Conservation (phyloP, 306 rosid species). For the Quercus robur region DNA sequence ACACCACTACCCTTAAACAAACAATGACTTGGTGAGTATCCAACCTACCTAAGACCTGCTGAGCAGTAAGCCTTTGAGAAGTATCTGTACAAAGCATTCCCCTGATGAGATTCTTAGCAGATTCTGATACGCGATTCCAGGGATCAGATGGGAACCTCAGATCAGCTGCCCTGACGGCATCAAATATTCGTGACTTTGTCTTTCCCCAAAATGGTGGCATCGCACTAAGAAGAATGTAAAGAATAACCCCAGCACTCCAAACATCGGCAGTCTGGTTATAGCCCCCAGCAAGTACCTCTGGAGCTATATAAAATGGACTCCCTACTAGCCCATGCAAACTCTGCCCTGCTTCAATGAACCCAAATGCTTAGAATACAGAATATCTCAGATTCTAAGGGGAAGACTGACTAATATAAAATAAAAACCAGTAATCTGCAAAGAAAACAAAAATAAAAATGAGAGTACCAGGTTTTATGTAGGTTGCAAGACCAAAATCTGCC, state of each 20-base stretch:
- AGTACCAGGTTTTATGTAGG: conserved; percentile 83
- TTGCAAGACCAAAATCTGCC: conserved; percentile 91
- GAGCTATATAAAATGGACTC: conserved; percentile 91
- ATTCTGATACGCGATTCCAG: conserved; percentile 64
- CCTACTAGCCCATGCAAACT: conserved; percentile 87
- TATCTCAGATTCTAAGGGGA: background rate
- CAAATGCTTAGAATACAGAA: conserved; percentile 26
- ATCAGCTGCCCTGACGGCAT: conserved; percentile 67
- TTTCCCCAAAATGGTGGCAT: conserved; percentile 92
- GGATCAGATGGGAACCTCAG: conserved; percentile 65
- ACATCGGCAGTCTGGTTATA: conserved; percentile 90
- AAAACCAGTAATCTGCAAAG: conserved; percentile 17
- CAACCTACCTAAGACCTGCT: conserved; percentile 68
- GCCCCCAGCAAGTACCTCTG: conserved; percentile 80
- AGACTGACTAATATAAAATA: background rate
- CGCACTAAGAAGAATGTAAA: conserved; percentile 78
- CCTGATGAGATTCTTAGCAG: conserved; percentile 69
- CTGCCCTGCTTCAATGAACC: conserved; percentile 57
- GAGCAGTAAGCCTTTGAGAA: conserved; percentile 68
- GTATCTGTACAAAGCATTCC: conserved; percentile 73
- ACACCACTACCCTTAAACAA: background rate
- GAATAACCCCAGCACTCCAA: conserved; percentile 87
- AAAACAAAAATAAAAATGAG: conserved; percentile 11
- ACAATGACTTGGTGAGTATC: background rate
- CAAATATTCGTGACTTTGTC: conserved; percentile 77